Base-by-base conservation (phyloP, 2,329 filamentous ascomycete species). In the Chaetomiaceae sp. region DNA sequence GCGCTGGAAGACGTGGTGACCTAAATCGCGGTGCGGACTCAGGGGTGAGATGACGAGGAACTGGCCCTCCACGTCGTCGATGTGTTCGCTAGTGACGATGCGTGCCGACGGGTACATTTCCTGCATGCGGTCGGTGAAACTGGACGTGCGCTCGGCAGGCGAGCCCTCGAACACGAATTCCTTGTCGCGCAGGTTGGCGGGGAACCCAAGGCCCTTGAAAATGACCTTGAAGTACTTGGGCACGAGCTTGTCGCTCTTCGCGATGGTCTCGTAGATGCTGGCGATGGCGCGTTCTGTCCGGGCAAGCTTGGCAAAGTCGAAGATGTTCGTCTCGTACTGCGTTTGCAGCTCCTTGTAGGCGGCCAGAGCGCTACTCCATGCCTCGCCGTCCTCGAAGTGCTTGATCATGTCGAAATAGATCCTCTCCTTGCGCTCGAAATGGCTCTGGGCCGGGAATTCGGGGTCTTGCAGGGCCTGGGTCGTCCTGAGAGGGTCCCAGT, bases 371-470 rank as follows among this genome's bases (percentile, higher is more conserved):
- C 88, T 88, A 62, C 87, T 86, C 92, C 92, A 97, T 0, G 89
- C 89, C 65, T 89, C 86, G n/a, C 90, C 91, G 54, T 95, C 89
- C 64, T 97, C 92, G 58, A 93, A 96, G 65, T 92, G 79, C 67
- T 91, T 90, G 66, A 97, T 95, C 78, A 97, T 95, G 59, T 90
- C 82, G 62, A 96, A 95, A 70, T 95, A 96, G 44, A 97, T 79
- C 33, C 83, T 79, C 68, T 97, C 93, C 66, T 95, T 96, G 34
- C 92, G 85, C 61, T 97, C 92, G 62, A 97, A 97, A 1, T 88
- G 82, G 0, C 86, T 86, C 66, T 97, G 92, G 9, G 85, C 78
- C 0, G 89, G 87, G 65, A 95, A 86, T n/a, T 76, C 71, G 0
- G 90, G 91, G 40, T 91, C 90, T 0, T 73, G 63, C 9, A 95